phyloP scores from a whole-genome alignment of 225 moss, liverwort and hornwort genomes.

The Physcomitrium patens region DNA sequence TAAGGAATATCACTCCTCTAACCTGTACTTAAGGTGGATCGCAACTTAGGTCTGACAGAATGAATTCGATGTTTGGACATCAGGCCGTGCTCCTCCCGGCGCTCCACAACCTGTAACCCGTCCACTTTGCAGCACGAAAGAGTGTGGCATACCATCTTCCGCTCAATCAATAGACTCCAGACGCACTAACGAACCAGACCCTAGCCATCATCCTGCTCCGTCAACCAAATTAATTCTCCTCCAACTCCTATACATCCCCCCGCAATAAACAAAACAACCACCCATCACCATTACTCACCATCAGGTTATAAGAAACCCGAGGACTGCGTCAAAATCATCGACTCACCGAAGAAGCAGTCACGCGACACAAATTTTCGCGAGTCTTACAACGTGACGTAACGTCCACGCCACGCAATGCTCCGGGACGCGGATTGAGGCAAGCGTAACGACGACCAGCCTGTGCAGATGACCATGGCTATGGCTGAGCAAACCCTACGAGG shows the following conservation, averaged over 20 bases:
- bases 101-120: conserved; percentile 24
- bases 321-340: background rate
- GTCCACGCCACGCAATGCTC: conserved; percentile 18
- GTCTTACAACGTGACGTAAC: background rate
- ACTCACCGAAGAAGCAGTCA: background rate
- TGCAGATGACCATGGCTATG: background rate
- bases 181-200: background rate
- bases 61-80: background rate
- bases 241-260: background rate
- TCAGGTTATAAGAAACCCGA: background rate
- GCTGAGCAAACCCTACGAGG: conserved; percentile 1
- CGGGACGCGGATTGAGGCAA: conserved; percentile 19
- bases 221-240: conserved; percentile 10
- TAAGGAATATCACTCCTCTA: background rate
- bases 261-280: conserved; percentile 4
- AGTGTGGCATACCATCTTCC: conserved; percentile 30
- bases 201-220: background rate
- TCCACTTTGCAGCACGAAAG: conserved; percentile 25
- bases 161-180: conserved; percentile 18
- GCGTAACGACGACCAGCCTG: background rate
- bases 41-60: conserved; percentile 15
- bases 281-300: background rate
- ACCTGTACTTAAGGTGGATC: conserved; percentile 33
- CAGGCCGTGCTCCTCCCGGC: background rate
- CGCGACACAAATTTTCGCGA: background rate